phyloP scores from a whole-genome alignment of 2,329 filamentous ascomycete species.

The Sporothrix globosa region DNA sequence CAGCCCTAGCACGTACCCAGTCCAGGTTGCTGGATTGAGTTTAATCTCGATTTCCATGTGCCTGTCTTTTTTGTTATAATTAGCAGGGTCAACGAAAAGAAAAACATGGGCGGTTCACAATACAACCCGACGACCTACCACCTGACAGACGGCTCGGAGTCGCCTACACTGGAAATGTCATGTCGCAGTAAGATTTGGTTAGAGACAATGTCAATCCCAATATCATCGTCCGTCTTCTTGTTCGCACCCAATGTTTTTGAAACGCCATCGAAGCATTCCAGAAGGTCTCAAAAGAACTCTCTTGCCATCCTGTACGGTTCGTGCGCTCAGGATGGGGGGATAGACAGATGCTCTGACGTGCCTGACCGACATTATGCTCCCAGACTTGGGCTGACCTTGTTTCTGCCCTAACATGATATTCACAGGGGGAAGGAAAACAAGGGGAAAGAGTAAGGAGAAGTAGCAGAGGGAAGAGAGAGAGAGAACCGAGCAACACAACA shows the following conservation, averaged over 20 bases:
- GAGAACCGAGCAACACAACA: background rate
- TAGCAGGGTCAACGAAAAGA: background rate
- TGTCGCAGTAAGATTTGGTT: background rate
- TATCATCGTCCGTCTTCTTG: background rate
- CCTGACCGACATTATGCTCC: conserved; percentile 15
- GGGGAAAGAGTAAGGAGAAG: background rate
- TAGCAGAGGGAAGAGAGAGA: background rate
- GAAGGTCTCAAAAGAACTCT: conserved; percentile 5
- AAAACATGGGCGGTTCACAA: background rate
- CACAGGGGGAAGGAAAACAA: background rate
- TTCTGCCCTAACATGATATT: background rate
- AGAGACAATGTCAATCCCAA: background rate
- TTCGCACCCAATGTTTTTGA: background rate
- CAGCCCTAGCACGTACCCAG: conserved; percentile 21
- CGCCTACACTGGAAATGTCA: conserved; percentile 5
- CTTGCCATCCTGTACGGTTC: too few relatives aligned
- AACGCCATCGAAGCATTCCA: conserved; percentile 24
- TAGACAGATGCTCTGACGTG: background rate
- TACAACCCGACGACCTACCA: background rate
- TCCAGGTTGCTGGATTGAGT: conserved; percentile 16
- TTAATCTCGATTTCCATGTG: conserved; percentile 27
- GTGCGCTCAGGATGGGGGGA: too few relatives aligned
- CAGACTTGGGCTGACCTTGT: background rate
- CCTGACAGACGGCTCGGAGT: conserved; percentile 7
- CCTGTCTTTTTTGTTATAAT: conserved; percentile 8